phyloP scores from a whole-genome alignment of 495 filamentous ascomycete genomes.

The Talaromyces liani region DNA sequence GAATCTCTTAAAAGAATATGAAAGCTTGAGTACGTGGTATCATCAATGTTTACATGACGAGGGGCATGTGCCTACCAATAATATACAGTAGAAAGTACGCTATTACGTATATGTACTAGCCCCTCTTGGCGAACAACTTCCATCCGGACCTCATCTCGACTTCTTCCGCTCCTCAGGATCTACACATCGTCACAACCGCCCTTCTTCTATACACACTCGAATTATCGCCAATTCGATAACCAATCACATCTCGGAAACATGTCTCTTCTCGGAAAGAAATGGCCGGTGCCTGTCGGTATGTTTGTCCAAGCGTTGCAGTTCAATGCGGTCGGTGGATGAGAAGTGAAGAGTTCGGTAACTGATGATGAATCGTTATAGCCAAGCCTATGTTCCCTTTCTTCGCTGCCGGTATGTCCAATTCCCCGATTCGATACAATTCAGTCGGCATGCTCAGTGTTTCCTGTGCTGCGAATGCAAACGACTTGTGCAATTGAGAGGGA shows the following conservation, averaged over 20 bases:
- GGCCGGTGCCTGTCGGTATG: constrained; percentile 79
- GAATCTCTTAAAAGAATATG: too few species aligned
- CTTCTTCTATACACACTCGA: constrained; percentile 18
- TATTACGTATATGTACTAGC: constrained; percentile 15
- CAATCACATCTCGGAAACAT: constrained; percentile 39
- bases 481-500: background rate
- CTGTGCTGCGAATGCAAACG: background rate
- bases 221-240: background rate
- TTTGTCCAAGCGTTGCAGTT: constrained; percentile 23
- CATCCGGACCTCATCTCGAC: background rate
- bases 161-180: constrained; percentile 11
- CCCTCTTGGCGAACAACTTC: constrained; percentile 14
- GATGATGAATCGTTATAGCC: constrained; percentile 48
- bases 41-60: constrained; percentile 25
- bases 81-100: constrained; percentile 14
- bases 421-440: background rate
- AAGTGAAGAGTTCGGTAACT: constrained; percentile 14
- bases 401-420: constrained; percentile 68
- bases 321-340: constrained; percentile 13
- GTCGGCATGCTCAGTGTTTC: background rate
- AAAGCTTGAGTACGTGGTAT: background rate
- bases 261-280: constrained; percentile 89
- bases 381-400: constrained; percentile 87
- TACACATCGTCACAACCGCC: constrained; percentile 19
- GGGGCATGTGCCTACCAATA: background rate